Evolutionary conservation across 139 green algal genomes (phyloP).

Genomic region (Chlorella sorokiniana): DNA sequence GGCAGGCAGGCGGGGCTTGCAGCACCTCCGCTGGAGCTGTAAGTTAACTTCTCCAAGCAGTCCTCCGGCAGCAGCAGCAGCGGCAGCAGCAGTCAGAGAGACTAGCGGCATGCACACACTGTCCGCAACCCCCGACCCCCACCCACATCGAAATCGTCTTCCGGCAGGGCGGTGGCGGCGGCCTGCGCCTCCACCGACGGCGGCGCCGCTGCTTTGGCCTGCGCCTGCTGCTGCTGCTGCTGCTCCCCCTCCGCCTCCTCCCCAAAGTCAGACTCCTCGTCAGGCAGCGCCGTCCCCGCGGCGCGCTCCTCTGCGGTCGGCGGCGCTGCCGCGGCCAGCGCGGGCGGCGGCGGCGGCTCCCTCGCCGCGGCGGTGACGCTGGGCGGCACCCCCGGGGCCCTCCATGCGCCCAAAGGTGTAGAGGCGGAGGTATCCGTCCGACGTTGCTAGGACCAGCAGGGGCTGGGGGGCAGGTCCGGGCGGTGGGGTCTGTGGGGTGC

Average conservation of each 20-base stretch:
- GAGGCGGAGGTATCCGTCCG: constrained; percentile 58
- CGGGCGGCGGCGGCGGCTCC: not conserved
- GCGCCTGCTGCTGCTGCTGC: not conserved
- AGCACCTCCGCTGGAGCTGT: too few relatives aligned
- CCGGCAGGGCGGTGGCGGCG: constrained; percentile 26
- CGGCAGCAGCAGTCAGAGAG: too few relatives aligned
- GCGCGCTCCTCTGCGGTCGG: not conserved
- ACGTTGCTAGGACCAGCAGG: constrained; percentile 54
- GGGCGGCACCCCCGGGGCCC: not conserved
- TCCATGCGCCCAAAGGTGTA: constrained; percentile 50
- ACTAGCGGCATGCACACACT: too few relatives aligned
- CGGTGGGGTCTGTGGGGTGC: constrained; percentile 52
- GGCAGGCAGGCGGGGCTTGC: not conserved
- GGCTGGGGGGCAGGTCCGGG: constrained; percentile 49
- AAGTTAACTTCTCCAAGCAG: too few relatives aligned
- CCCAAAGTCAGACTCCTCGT: constrained; percentile 14
- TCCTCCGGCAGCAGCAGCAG: not conserved
- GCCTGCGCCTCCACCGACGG: constrained; percentile 10
- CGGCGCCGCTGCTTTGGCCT: not conserved
- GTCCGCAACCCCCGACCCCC: not conserved
- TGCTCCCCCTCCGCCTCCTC: not conserved
- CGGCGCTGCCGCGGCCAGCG: not conserved
- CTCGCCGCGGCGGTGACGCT: not conserved
- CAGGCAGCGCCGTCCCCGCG: constrained; percentile 15
- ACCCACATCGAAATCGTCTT: constrained; percentile 14